Evolutionary conservation across 495 filamentous ascomycete genomes (phyloP), one percentile per base, ranked within the genome.

Genomic region (Trypethelium eluteriae): DNA sequence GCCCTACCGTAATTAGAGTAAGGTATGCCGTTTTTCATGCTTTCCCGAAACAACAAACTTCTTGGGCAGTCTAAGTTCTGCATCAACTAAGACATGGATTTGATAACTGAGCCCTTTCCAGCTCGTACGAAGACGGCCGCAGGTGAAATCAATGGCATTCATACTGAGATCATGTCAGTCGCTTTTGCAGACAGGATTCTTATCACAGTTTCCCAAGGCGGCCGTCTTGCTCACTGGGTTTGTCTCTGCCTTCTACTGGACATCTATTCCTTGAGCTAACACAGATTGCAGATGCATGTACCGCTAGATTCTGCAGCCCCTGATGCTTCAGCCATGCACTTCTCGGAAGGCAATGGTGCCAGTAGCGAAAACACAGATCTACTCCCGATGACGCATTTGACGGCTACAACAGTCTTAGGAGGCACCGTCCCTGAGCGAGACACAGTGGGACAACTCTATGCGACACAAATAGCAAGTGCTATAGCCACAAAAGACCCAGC

Each of bases 181-280:
- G 84, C 79, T 70, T 97, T 98, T 79, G 85, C 88, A 11, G 94
- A 98, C 81, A 96, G 91, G 76, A 95, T 98, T 74, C 79, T 98
- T 73, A 77, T 98, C 53, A 96, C 92, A 0, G 83, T 98, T 66
- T 89, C 89, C 2, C 93, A 96, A 76, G 83, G 85, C 66, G 94
- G 93, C 49, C 83, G 90, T 69, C 79, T 97, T 44, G 88, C 90
- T 9, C 94, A 98, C 79, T 98, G 94, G 94, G 92, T 96, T 53
- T 67, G 65, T 53, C 39, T 25, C 18, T 7, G 36, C 46, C 34
- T 57, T 35, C 14, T 10, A 36, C 11, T 63, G 32, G 32, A 67
- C 3, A 38, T 39, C 41, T 62, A 62, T 25, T 36, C 25, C 18
- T n/a, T 35, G 14, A 36, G 36, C 7, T 36, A 3, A 34, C 76